Conservation (phyloP, 2,329 filamentous ascomycete genomes). For the Fusarium xylarioides region DNA sequence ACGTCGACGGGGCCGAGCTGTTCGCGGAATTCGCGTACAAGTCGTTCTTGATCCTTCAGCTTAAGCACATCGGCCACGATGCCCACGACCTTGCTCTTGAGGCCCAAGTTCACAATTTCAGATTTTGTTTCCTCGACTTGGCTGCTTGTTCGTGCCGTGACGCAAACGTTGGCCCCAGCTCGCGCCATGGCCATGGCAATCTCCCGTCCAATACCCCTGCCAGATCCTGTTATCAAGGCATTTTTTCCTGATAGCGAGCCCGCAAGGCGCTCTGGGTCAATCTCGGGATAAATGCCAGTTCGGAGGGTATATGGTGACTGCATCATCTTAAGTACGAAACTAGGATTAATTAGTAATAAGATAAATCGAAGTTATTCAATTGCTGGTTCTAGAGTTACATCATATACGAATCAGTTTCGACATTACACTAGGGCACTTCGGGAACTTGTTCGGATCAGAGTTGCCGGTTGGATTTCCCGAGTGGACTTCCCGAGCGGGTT, state of each 20-base stretch:
- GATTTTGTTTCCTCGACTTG: neutral
- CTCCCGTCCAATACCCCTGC: neutral
- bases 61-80: neutral
- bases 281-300: neutral
- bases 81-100: neutral
- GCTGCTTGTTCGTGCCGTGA: neutral
- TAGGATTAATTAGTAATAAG: too few species aligned
- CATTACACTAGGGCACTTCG: accelerated
- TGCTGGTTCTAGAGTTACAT: neutral
- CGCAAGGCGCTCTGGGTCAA: neutral
- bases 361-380: accelerated
- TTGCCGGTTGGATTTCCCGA: neutral
- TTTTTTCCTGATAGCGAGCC: neutral
- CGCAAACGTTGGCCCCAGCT: neutral
- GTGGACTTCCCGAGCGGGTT: neutral
- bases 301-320: neutral
- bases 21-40: neutral
- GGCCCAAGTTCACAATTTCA: neutral
- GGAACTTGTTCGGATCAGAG: neutral
- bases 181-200: neutral
- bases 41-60: neutral
- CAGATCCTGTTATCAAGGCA: neutral
- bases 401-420: neutral
- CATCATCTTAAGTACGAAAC: neutral
- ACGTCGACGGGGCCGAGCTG: neutral